Percentiles rank a stretch among this genome's conserved stretches.
Conservation (phyloP, 2,329 filamentous ascomycete genomes). For the Aspergillus chevalieri region DNA sequence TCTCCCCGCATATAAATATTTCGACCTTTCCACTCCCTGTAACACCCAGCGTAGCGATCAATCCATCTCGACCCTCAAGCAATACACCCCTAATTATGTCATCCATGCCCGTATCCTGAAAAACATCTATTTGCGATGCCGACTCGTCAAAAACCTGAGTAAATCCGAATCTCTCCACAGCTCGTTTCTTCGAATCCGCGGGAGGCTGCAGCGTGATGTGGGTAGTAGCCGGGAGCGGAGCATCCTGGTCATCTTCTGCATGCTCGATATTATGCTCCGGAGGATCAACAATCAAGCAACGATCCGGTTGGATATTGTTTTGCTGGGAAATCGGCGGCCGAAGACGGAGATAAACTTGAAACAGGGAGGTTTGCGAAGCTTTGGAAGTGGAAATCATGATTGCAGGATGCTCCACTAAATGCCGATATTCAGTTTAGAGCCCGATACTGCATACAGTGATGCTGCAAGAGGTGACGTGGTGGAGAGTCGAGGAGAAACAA, state of each 20-base stretch:
- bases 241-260: conserved; percentile 29
- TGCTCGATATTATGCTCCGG: conserved; percentile 28
- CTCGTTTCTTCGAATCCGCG: conserved; percentile 73
- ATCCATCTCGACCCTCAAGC: conserved; percentile 75
- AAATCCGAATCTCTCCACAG: conserved; percentile 90
- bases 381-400: conserved; percentile 40
- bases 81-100: conserved; percentile 76
- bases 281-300: conserved; percentile 73
- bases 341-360: conserved; percentile 85
- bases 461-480: background rate
- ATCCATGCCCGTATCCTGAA: conserved; percentile 70
- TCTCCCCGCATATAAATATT: background rate
- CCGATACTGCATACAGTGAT: background rate
- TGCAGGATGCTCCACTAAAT: conserved; percentile 3
- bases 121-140: conserved; percentile 77
- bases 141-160: conserved; percentile 88
- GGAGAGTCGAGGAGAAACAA: background rate
- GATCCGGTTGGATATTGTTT: conserved; percentile 43
- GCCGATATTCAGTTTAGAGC: background rate
- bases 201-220: conserved; percentile 75
- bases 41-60: conserved; percentile 86
- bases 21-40: conserved; percentile 93
- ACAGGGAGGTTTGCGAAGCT: conserved; percentile 57
- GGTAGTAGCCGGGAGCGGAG: conserved; percentile 42
- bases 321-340: conserved; percentile 55